phyloP scores from a whole-genome alignment of 2,329 filamentous ascomycete species.

The Botryotinia convoluta region DNA sequence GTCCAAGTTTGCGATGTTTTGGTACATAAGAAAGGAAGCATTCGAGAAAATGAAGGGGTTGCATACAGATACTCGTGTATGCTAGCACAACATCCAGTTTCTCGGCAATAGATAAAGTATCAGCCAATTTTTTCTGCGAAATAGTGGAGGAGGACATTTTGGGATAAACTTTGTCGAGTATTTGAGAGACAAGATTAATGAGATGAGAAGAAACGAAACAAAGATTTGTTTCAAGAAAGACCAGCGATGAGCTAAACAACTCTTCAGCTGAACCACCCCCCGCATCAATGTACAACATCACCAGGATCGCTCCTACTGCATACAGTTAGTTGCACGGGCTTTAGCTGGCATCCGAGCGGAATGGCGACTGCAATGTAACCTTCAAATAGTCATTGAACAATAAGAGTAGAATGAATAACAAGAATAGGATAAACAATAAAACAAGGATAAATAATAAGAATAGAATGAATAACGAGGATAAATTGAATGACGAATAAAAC shows the following conservation, averaged over 20 bases:
- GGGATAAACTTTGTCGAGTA: background rate
- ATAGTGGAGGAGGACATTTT: conserved; percentile 27
- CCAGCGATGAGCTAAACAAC: background rate
- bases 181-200: background rate
- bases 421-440: background rate
- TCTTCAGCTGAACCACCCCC: background rate
- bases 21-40: background rate
- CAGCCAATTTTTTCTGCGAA: conserved; percentile 25
- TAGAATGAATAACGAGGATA: background rate
- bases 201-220: background rate
- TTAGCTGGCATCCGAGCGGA: background rate
- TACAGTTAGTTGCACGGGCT: background rate
- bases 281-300: background rate
- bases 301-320: background rate
- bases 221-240: background rate
- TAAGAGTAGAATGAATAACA: background rate
- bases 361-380: background rate
- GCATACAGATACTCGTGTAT: conserved; percentile 25
- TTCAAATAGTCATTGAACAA: background rate
- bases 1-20: background rate
- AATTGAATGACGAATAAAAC: background rate
- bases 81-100: conserved; percentile 30
- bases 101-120: conserved; percentile 26
- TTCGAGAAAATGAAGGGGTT: background rate
- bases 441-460: background rate